Conservation (phyloP, 2,329 filamentous ascomycete species). For the Fusarium sterilihyphosum region DNA sequence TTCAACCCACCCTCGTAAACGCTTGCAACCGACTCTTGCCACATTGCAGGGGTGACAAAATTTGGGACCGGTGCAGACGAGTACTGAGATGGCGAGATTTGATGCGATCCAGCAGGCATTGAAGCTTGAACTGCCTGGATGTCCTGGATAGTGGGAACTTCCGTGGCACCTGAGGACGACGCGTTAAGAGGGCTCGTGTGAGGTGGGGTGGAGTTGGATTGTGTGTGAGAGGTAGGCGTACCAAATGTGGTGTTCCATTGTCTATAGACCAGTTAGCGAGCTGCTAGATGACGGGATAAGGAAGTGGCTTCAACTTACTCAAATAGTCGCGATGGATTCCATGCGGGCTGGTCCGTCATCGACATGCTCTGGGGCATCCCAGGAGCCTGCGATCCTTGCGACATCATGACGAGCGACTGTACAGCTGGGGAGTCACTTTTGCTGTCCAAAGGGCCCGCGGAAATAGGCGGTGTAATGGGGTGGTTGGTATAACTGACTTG, state of each 20-base stretch:
- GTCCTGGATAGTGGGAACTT: constrained; percentile 64
- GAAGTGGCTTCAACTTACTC: constrained; percentile 71
- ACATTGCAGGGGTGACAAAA: constrained; percentile 77
- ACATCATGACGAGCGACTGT: constrained; percentile 78
- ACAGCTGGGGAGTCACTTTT: constrained; percentile 81
- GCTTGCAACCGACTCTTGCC: constrained; percentile 76
- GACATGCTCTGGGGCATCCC: constrained; percentile 65
- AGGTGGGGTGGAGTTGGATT: constrained; percentile 48
- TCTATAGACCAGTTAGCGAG: constrained; percentile 56
- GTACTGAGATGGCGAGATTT: constrained; percentile 62
- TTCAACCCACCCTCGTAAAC: constrained; percentile 74
- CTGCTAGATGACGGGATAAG: neutral
- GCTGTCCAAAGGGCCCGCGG: constrained; percentile 74
- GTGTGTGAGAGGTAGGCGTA: constrained; percentile 60
- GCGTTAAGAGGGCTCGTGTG: constrained; percentile 63
- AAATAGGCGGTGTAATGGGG: constrained; percentile 84
- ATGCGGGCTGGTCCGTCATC: constrained; percentile 71
- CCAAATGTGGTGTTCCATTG: constrained; percentile 97
- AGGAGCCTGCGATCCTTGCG: constrained; percentile 65
- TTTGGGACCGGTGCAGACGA: constrained; percentile 62
- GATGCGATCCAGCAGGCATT: constrained; percentile 57
- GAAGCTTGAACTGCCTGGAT: constrained; percentile 59
- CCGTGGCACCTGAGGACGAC: constrained; percentile 63
- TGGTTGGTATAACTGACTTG: constrained; percentile 75
- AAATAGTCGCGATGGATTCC: constrained; percentile 91